A percentile compares a stretch with the other conserved stretches of the same genome.
These are phyloP conservation scores for Metschnikowia santaceciliae DNA, from an alignment of 805 yeast species.

Conservation along the genomic window DNA sequence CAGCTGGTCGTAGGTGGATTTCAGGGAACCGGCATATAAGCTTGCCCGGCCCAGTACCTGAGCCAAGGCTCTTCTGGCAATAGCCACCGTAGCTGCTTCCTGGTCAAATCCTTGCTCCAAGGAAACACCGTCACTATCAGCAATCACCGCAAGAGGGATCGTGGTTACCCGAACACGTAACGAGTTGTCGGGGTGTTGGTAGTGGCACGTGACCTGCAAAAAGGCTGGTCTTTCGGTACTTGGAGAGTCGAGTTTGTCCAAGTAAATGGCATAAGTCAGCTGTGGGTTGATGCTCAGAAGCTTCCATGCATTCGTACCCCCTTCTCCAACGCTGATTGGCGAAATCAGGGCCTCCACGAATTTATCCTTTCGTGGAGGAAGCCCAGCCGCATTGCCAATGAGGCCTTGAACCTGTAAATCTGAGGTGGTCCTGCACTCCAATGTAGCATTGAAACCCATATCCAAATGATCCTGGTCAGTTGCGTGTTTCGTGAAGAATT, in stretches of 20 bases:
- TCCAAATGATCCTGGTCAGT: slow-evolving; percentile 32
- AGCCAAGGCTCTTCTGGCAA: slow-evolving; percentile 51
- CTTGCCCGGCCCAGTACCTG: slow-evolving; percentile 7
- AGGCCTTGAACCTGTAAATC: slow-evolving; percentile 56
- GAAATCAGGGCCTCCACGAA: slow-evolving; percentile 26
- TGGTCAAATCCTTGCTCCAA: slow-evolving; percentile 57
- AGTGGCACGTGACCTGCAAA: slow-evolving; percentile 55
- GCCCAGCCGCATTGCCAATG: slow-evolving; percentile 58
- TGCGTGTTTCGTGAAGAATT: slow-evolving; percentile 41
- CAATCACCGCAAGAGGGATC: slow-evolving; percentile 40
- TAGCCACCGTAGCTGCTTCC: slow-evolving; percentile 61
- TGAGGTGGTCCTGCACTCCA: slow-evolving; percentile 50
- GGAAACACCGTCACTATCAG: slow-evolving; percentile 36
- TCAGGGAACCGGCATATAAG: slow-evolving; percentile 6
- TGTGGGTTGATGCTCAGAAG: slow-evolving; percentile 52
- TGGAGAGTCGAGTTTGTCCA: slow-evolving; percentile 45
- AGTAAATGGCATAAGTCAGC: slow-evolving; percentile 55
- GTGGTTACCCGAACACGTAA: slow-evolving; percentile 62
- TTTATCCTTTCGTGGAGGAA: slow-evolving; percentile 29
- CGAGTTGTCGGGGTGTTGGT: slow-evolving; percentile 59
- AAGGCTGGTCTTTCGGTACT: slow-evolving; percentile 24
- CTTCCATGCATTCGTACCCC: slow-evolving; percentile 58
- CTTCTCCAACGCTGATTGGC: slow-evolving; percentile 42
- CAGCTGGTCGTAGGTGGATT: slow-evolving; percentile 19
- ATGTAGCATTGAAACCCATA: slow-evolving; percentile 56